phyloP scores from a whole-genome alignment of 2,329 filamentous ascomycete species.

The Achaetomium macrosporum region DNA sequence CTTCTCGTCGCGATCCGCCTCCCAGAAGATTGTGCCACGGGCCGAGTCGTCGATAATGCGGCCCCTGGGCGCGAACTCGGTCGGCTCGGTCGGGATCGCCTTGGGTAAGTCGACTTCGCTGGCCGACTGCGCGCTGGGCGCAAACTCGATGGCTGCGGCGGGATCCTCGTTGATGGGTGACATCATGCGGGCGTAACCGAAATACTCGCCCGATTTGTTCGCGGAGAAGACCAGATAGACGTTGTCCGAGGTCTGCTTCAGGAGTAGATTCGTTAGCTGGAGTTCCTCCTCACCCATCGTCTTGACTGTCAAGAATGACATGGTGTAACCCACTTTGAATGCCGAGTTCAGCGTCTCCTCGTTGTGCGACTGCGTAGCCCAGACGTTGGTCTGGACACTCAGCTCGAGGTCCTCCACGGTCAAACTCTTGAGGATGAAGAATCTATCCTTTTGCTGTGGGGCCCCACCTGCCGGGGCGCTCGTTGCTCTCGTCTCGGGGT shows the following conservation, averaged over 20 bases:
- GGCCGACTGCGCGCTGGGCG: conserved; percentile 55
- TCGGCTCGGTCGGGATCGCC: conserved; percentile 73
- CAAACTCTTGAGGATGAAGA: conserved; percentile 89
- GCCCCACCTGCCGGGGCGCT: conserved; percentile 1
- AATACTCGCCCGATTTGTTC: conserved; percentile 96
- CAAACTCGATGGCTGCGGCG: conserved; percentile 61
- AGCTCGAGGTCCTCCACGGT: conserved; percentile 85
- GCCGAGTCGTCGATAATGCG: conserved; percentile 89
- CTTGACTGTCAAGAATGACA: background rate
- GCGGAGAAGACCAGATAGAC: conserved; percentile 94
- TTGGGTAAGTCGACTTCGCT: conserved; percentile 64
- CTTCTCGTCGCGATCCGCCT: conserved; percentile 60
- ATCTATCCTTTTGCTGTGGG: conserved; percentile 56
- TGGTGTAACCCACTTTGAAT: conserved; percentile 57
- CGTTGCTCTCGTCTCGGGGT: conserved; percentile 18
- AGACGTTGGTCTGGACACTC: conserved; percentile 80
- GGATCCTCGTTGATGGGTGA: conserved; percentile 78
- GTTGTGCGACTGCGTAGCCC: conserved; percentile 94
- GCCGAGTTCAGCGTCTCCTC: conserved; percentile 78
- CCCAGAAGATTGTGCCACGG: conserved; percentile 96
- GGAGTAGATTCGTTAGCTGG: background rate
- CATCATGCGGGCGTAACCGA: conserved; percentile 86
- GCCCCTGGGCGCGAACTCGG: conserved; percentile 70
- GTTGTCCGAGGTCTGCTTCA: conserved; percentile 62
- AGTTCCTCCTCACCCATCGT: background rate